phyloP scores from a whole-genome alignment of 495 filamentous ascomycete species.

The Glarea lozoyensis region DNA sequence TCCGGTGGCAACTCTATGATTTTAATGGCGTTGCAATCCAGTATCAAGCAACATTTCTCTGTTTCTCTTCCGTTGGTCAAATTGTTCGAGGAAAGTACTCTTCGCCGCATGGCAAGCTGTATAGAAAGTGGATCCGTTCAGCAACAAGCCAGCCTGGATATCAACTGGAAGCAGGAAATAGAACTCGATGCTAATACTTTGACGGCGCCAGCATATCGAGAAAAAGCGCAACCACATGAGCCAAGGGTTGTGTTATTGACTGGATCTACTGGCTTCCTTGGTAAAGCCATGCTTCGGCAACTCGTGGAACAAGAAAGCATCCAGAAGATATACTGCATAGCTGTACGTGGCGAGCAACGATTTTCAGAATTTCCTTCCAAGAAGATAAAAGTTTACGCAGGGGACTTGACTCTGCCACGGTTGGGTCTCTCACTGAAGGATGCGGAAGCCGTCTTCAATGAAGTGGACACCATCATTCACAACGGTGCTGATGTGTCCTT shows the following conservation, averaged over 20 bases:
- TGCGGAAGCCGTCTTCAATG: conserved; percentile 19
- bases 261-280: conserved; percentile 26
- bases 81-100: conserved; percentile 6
- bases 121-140: neutral
- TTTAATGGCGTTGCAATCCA: conserved; percentile 22
- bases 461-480: conserved; percentile 39
- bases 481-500: conserved; percentile 41
- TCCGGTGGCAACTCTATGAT: conserved; percentile 30
- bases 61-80: neutral
- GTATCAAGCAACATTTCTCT: conserved; percentile 4
- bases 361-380: neutral
- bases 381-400: neutral
- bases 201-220: neutral
- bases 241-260: conserved; percentile 19
- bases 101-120: conserved; percentile 1
- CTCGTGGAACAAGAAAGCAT: conserved; percentile 5
- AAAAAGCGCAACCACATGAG: neutral
- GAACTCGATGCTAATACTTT: neutral
- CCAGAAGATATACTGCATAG: conserved; percentile 1
- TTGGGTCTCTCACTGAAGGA: conserved; percentile 1
- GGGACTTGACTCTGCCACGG: neutral
- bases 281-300: conserved; percentile 6
- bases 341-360: neutral
- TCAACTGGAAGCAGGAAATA: conserved; percentile 8
- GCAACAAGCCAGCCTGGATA: neutral